Conservation (phyloP, 2,329 filamentous ascomycete species). For the Pseudocercospora musae region DNA sequence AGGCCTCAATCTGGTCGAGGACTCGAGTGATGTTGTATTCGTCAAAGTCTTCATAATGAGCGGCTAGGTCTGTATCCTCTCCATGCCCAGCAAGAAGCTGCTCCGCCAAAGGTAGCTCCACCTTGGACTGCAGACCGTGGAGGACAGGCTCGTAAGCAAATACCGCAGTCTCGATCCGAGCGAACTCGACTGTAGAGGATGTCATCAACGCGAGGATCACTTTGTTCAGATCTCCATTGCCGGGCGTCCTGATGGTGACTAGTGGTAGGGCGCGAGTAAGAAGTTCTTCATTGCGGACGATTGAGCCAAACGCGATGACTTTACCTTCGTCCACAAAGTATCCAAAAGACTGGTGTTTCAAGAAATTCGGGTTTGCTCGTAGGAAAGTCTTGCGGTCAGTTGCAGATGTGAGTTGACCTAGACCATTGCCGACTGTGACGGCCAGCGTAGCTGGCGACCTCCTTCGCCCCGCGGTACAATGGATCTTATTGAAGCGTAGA, state of each 20-base stretch:
- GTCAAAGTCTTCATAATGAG: background rate
- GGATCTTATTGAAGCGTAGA: background rate
- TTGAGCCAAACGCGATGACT: background rate
- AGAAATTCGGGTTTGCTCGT: background rate
- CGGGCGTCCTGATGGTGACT: background rate
- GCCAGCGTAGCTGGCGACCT: background rate
- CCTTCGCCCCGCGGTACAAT: background rate
- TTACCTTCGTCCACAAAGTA: background rate
- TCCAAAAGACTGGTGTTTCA: background rate
- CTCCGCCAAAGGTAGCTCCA: conserved; percentile 41
- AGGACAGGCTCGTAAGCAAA: conserved; percentile 70
- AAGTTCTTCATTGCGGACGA: background rate
- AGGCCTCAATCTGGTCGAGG: background rate
- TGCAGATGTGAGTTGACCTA: background rate
- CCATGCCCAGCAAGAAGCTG: conserved; percentile 11
- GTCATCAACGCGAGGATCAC: background rate
- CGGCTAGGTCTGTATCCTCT: background rate
- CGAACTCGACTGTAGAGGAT: conserved; percentile 40
- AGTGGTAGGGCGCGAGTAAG: background rate
- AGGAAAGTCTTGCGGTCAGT: background rate
- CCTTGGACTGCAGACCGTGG: conserved; percentile 55
- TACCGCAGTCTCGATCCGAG: conserved; percentile 61
- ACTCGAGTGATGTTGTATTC: background rate
- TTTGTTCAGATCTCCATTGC: background rate
- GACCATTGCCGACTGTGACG: background rate